phyloP scores from a whole-genome alignment of 805 yeast genomes.

The Wickerhamiella shivajii region DNA sequence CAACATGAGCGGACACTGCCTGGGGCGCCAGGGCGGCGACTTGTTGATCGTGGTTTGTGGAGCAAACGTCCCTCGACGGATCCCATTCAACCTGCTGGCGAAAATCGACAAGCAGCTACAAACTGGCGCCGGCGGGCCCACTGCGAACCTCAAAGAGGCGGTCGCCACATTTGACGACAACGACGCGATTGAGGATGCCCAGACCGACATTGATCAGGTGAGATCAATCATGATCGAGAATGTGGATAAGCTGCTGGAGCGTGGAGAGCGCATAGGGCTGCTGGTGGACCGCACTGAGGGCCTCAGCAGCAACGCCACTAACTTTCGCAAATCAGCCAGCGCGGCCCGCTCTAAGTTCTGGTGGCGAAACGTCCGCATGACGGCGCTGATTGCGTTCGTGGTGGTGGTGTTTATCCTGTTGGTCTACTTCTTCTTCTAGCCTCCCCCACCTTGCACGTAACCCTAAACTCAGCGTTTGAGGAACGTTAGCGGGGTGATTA shows the following conservation, averaged over 20 bases:
- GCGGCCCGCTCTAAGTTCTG: conserved; percentile 52
- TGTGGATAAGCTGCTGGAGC: conserved; percentile 51
- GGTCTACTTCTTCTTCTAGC: conserved; percentile 5
- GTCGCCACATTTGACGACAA: conserved; percentile 9
- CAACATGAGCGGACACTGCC: conserved; percentile 12
- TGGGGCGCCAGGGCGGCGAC: conserved; percentile 3
- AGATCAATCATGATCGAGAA: conserved; percentile 57
- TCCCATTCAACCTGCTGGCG: conserved; percentile 17
- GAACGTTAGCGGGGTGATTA: no score
- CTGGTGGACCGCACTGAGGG: conserved; percentile 69
- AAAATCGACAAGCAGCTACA: conserved; percentile 15
- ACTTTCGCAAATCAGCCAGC: conserved; percentile 56
- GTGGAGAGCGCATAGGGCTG: conserved; percentile 63
- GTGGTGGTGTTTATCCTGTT: conserved; percentile 1
- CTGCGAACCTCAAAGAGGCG: conserved; percentile 11
- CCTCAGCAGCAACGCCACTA: conserved; percentile 48
- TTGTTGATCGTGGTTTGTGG: conserved; percentile 12
- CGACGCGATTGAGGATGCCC: conserved; percentile 21
- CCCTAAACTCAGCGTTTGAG: no score
- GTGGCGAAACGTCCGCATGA: conserved; percentile 35
- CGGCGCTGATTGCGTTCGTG: background rate
- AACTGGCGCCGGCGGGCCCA: conserved; percentile 8
- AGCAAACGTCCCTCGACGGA: conserved; percentile 17
- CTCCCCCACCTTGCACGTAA: no score
- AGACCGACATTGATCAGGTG: conserved; percentile 45